Percentiles rank a stretch among this genome's conserved stretches.
These are phyloP conservation scores for Panaeolus papilionaceus DNA, from an alignment of 768 basidiomycete genomes.

Conservation along the genomic window DNA sequence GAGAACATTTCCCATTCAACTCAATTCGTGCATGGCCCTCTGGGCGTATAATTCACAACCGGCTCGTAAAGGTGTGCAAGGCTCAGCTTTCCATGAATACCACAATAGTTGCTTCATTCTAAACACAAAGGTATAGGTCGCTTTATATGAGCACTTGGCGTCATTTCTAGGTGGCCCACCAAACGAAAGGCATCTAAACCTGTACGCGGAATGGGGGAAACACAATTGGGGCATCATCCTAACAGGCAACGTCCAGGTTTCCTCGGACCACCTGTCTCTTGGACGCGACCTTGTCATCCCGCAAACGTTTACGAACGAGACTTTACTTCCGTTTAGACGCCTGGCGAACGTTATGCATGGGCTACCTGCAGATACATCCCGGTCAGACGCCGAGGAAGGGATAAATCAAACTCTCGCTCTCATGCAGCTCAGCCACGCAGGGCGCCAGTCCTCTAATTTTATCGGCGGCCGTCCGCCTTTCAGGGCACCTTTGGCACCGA, in stretches of 20 bases:
- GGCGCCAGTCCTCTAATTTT: slow-evolving; percentile 82
- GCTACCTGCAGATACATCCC: slow-evolving; percentile 12
- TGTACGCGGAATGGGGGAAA: slow-evolving; percentile 80
- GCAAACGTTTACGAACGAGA: slow-evolving; percentile 21
- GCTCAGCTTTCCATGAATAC: neutral
- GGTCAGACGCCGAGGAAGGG: neutral
- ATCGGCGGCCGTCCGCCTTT: slow-evolving; percentile 71
- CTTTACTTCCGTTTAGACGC: slow-evolving; percentile 53
- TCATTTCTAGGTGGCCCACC: slow-evolving; percentile 72
- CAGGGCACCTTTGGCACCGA: slow-evolving; percentile 72
- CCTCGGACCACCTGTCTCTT: slow-evolving; percentile 63
- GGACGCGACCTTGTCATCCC: slow-evolving; percentile 79
- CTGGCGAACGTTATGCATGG: slow-evolving; percentile 61
- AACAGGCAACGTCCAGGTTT: slow-evolving; percentile 86
- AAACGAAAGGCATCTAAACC: slow-evolving; percentile 60
- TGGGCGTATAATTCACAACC: slow-evolving; percentile 49
- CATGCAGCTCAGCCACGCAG: slow-evolving; percentile 84
- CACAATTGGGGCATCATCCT: slow-evolving; percentile 89
- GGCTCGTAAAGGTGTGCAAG: slow-evolving; percentile 57
- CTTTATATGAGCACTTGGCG: slow-evolving; percentile 88
- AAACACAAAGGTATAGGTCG: slow-evolving; percentile 56
- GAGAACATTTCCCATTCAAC: neutral
- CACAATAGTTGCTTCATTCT: neutral
- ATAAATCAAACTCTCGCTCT: slow-evolving; percentile 55
- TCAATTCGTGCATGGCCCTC: slow-evolving; percentile 34